Conservation (phyloP, 345 rosid species). For the Rhodomyrtus tomentosa region DNA sequence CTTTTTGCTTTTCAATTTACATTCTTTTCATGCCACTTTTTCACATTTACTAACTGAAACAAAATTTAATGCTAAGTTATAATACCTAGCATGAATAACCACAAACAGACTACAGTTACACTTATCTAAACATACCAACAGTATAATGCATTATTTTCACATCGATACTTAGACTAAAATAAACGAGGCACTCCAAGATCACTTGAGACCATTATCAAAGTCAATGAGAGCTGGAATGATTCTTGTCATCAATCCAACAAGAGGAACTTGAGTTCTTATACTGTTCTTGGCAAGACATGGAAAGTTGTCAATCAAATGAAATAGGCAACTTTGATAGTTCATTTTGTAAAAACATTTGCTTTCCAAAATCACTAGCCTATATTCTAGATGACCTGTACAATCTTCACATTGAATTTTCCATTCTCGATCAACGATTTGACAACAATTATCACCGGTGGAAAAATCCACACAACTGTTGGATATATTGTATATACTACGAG, state of each 20-base stretch:
- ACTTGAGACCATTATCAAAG: too few species aligned
- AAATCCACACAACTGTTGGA: neutral
- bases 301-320: neutral
- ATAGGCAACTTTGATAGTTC: too few species aligned
- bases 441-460: neutral
- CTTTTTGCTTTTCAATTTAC: neutral
- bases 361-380: neutral
- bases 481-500: too few species aligned
- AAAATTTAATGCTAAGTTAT: neutral
- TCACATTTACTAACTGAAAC: too few species aligned
- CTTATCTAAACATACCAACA: neutral
- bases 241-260: neutral
- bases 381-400: neutral
- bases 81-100: neutral
- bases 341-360: too few species aligned
- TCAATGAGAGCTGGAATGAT: neutral
- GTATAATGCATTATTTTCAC: too few species aligned
- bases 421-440: neutral
- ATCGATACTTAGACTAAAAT: too few species aligned
- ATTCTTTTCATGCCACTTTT: neutral
- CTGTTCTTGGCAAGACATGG: neutral
- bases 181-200: too few species aligned
- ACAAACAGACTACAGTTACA: neutral
- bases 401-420: neutral
- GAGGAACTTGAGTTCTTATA: neutral